Conservation (phyloP, 352 stramenopile species). For the Globisporangium camurandrum region DNA sequence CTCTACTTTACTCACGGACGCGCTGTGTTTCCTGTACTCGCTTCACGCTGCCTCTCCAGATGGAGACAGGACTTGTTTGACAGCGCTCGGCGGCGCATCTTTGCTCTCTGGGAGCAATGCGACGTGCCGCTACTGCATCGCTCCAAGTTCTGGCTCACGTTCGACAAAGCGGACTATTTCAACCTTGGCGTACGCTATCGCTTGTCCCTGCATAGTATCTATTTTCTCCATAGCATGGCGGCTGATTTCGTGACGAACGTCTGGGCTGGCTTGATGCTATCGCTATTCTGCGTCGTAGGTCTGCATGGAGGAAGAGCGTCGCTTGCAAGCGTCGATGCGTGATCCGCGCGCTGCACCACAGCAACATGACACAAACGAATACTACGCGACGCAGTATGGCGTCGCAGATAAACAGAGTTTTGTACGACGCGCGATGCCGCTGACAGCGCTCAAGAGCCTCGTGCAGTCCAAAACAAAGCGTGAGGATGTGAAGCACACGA, state of each 20-base stretch:
- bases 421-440: conserved; percentile 10
- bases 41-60: conserved; percentile 11
- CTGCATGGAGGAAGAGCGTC: conserved; percentile 53
- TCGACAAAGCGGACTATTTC: conserved; percentile 67
- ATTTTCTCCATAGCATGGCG: no score
- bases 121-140: conserved; percentile 61
- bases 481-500: conserved; percentile 16
- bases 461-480: conserved; percentile 17
- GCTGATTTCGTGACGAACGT: no score
- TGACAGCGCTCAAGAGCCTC: conserved; percentile 20
- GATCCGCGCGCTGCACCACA: conserved; percentile 21
- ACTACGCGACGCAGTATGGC: conserved; percentile 22
- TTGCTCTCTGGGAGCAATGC: conserved; percentile 57
- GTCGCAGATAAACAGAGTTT: conserved; percentile 13
- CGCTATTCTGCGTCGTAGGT: no score
- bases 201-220: no score
- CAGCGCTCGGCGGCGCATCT: conserved; percentile 45
- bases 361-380: conserved; percentile 38
- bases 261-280: no score
- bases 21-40: neutral
- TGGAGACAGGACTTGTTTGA: conserved; percentile 61
- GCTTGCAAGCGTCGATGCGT: conserved; percentile 31
- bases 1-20: neutral
- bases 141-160: conserved; percentile 81
- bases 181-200: conserved; percentile 58